Evolutionary conservation across 164 flowering plant species (phyloP), one percentile per base, ranked within the genome.

Genomic region (Vitis rupestris): DNA sequence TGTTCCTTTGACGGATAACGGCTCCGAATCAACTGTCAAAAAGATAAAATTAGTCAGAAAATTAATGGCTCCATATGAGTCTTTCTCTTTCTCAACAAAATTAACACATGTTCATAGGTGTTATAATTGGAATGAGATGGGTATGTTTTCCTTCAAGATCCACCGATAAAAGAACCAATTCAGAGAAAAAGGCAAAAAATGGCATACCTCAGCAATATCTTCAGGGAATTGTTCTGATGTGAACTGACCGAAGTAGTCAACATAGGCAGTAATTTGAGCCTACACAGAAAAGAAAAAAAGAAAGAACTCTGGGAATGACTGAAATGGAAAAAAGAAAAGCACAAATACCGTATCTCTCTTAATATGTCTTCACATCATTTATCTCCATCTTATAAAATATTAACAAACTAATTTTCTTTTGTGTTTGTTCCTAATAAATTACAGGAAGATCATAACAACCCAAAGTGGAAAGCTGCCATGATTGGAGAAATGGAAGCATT

Each of bases 181-280:
- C 19, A 13, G 3, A 30, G 1, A 53, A 13, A 47, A 47, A 68
- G 37, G 23, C 56, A 31, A 17, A 74, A 17, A 50, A 63, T 23
- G 9, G 50, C 67, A 68, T 90, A 94, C 99, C 97, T 94, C 99
- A 56, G 91, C 86, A 74, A 94, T 82, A 72, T 94, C 97, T 50
- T 92, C 97, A 50, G 97, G 89, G 72, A 94, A 94, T 19, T 81
- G 87, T 74, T 92, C 98, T 27, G 97, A 90, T 67, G 92, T 92
- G 79, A 90, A 94, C 75, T 94, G 99, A 56, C 91, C 93, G 72
- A 94, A 90, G 72, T 85, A 90, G 62, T 94, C 97, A 71, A 92
- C 99, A 80, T 92, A 94, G 10, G 98, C 97, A 73, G 84, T 85
- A 64, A 81, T 83, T 85, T 94, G 95, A 76, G 87, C 94, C 99